Conservation (phyloP, 1,284 basidiomycete species). For the Golubevia sp. region DNA sequence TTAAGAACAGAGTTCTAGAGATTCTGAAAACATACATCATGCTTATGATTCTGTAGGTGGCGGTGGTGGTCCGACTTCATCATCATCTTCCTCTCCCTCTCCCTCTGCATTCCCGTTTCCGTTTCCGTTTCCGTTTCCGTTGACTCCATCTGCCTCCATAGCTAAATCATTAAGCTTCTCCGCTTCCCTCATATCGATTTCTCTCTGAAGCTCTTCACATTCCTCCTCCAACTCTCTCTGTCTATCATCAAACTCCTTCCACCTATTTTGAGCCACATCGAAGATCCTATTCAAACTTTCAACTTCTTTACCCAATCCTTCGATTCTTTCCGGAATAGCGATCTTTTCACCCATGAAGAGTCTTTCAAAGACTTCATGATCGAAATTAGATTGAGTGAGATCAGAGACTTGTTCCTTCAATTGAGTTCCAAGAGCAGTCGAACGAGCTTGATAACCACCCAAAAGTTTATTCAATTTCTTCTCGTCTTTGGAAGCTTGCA, state of each 20-base stretch:
- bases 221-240: conserved; percentile 27
- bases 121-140: not conserved
- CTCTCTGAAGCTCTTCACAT: conserved; percentile 39
- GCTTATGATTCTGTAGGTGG: too few relatives aligned
- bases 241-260: conserved; percentile 29
- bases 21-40: too few relatives aligned
- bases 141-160: conserved; percentile 4
- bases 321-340: conserved; percentile 35
- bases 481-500: conserved; percentile 81
- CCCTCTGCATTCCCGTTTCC: too few relatives aligned
- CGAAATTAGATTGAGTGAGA: conserved; percentile 26
- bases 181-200: conserved; percentile 55
- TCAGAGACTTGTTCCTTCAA: conserved; percentile 20
- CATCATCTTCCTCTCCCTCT: not conserved
- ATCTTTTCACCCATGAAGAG: conserved; percentile 37
- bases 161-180: conserved; percentile 27
- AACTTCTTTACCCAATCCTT: conserved; percentile 38
- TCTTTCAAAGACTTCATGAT: conserved; percentile 33
- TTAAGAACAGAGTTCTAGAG: too few relatives aligned
- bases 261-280: conserved; percentile 34
- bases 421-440: conserved; percentile 70
- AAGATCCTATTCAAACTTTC: conserved; percentile 29
- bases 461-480: conserved; percentile 86
- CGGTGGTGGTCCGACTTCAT: not conserved
- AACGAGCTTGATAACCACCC: conserved; percentile 86